Conservation (phyloP, 2,329 filamentous ascomycete genomes). For the Grosmannia serpens region DNA sequence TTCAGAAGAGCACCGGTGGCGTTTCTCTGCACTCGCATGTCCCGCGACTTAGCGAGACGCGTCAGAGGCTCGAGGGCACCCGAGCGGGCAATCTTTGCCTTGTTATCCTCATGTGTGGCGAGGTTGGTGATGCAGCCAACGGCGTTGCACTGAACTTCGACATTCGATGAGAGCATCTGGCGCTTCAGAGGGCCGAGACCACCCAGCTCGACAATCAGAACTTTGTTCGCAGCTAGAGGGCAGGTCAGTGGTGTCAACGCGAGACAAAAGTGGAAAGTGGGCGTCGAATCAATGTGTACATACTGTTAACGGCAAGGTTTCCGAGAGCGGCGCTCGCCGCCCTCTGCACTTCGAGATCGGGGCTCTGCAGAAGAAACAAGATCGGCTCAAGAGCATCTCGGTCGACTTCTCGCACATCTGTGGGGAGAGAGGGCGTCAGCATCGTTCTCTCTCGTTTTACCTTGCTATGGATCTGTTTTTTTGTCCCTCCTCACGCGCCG, state of each 20-base stretch:
- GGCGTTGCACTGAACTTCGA: constrained; percentile 98
- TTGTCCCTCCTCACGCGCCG: constrained; percentile 17
- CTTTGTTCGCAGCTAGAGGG: constrained; percentile 81
- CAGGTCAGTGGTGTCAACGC: neutral
- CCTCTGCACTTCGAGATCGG: constrained; percentile 93
- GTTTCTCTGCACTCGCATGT: constrained; percentile 97
- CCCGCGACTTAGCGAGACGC: constrained; percentile 86
- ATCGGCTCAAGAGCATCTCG: constrained; percentile 92
- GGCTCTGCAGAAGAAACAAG: constrained; percentile 84
- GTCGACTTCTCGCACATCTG: constrained; percentile 94
- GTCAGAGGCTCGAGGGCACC: constrained; percentile 87
- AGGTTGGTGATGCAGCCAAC: constrained; percentile 98
- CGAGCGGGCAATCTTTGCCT: constrained; percentile 93
- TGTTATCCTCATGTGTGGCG: constrained; percentile 97
- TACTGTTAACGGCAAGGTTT: constrained; percentile 95
- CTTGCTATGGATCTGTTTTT: neutral
- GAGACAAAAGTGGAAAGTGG: neutral
- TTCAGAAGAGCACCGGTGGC: constrained; percentile 92
- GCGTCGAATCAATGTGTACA: constrained; percentile 19
- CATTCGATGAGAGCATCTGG: constrained; percentile 96
- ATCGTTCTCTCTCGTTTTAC: neutral
- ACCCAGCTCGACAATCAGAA: constrained; percentile 85
- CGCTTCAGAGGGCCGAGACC: constrained; percentile 85
- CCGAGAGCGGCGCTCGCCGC: constrained; percentile 92
- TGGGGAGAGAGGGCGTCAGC: constrained; percentile 8